Percentiles rank a stretch among this genome's conserved stretches.
phyloP scores from a whole-genome alignment of 805 yeast species.

The Cyberlindnera galapagoensis region DNA sequence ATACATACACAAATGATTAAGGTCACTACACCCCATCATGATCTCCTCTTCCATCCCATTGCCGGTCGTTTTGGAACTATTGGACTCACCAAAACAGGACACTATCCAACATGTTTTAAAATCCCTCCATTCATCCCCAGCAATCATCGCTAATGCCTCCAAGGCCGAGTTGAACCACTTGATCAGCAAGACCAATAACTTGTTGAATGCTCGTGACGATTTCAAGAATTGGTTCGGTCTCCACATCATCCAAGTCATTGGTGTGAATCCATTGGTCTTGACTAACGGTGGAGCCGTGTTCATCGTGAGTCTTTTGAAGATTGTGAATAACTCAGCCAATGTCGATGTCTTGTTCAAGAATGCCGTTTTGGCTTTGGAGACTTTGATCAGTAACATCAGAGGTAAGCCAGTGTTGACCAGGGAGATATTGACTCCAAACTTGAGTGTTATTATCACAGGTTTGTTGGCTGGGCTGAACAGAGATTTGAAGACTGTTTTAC shows the following conservation, averaged over 20 bases:
- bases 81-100: slow-evolving; percentile 16
- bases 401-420: slow-evolving; percentile 82
- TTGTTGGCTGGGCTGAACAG: slow-evolving; percentile 41
- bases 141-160: slow-evolving; percentile 35
- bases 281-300: slow-evolving; percentile 32
- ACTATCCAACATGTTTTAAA: slow-evolving; percentile 18
- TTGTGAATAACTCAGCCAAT: slow-evolving; percentile 27
- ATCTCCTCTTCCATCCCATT: slow-evolving; percentile 22
- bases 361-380: slow-evolving; percentile 24
- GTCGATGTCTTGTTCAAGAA: slow-evolving; percentile 26
- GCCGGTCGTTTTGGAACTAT: slow-evolving; percentile 14
- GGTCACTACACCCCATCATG: no score
- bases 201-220: slow-evolving; percentile 30
- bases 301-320: slow-evolving; percentile 30
- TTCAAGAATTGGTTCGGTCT: slow-evolving; percentile 31
- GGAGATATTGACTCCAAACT: slow-evolving; percentile 74
- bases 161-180: slow-evolving; percentile 46
- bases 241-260: slow-evolving; percentile 24
- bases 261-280: slow-evolving; percentile 22
- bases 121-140: slow-evolving; percentile 16
- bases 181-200: slow-evolving; percentile 27
- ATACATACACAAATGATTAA: no score
- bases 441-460: slow-evolving; percentile 52
- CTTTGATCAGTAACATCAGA: slow-evolving; percentile 40
- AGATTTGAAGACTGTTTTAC: slow-evolving; percentile 27